Base-by-base conservation (phyloP, 2,329 filamentous ascomycete species). In the Coleophoma crateriformis region DNA sequence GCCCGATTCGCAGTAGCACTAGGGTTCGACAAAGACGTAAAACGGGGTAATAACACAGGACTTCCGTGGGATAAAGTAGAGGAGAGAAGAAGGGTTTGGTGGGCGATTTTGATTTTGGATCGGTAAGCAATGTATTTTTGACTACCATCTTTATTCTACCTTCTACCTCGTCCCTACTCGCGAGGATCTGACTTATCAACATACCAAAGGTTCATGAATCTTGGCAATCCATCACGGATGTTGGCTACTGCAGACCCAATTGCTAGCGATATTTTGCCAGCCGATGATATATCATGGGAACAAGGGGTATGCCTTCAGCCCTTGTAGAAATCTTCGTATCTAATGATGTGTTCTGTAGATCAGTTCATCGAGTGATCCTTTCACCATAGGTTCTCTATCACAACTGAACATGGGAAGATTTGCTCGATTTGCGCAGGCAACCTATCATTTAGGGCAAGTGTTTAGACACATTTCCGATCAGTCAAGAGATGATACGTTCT, bases 351-450 rank as follows among this genome's bases (percentile, higher is more conserved):
- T 12, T 10, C 10, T 11, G 12, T 22, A 35, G 13, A 17, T 33
- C 34, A 33, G n/a, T 19, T 15, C 42, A 44, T 17, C 15, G 12
- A 27, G 33, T 7, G 47, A 47, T n/a, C 8, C 33, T 34, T 38
- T 27, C 15, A 49, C 44, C 11, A 14, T 52, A 13, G 14, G 12
- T 11, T 52, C 45, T 3, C 40, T 34, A 20, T 44, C 45, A 7
- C 32, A 45, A 19, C 19, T 49, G 13, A 45, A 49, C 11, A 47
- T 54, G 20, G 52, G 52, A 22, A 46, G 47, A 22, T 54, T 51
- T 34, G 52, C 43, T 13, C 46, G 49, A 19, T 49, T 51, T 10
- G 49, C 52, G 13, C 49, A 51, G 33, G 49, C 49, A 40, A 45
- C 33, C 13, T 43, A 35, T 19, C 34, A 51, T 1, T 27, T 54